Evolutionary conservation across 2,329 filamentous ascomycete genomes (phyloP).

Genomic region (Epichloe festucae): DNA sequence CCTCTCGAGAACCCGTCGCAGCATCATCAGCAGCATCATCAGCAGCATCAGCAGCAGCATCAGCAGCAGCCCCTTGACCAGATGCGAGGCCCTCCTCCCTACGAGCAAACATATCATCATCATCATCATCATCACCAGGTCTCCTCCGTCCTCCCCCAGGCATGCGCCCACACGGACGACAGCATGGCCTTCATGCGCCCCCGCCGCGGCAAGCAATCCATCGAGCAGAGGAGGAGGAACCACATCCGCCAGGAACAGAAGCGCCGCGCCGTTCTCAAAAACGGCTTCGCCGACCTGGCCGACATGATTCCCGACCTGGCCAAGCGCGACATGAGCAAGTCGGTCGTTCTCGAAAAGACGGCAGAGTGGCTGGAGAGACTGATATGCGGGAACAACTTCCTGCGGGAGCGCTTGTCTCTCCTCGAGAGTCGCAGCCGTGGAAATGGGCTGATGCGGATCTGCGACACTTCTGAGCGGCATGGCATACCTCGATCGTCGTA

Average conservation of each 20-base stretch:
- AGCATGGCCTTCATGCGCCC: neutral
- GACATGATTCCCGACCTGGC: neutral
- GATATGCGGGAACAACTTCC: neutral
- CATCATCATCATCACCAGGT: no score
- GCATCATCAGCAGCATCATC: no score
- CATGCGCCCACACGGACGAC: neutral
- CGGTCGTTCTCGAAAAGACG: neutral
- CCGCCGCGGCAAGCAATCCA: neutral
- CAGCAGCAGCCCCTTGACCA: no score
- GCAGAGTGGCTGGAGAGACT: neutral
- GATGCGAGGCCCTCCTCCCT: no score
- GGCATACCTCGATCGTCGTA: no score
- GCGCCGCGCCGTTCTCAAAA: neutral
- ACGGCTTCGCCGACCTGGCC: neutral
- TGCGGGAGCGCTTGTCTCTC: neutral
- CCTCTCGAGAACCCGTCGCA: neutral
- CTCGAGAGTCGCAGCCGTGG: neutral
- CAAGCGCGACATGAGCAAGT: neutral
- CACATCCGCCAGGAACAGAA: slow-evolving; percentile 2
- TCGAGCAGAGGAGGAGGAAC: neutral
- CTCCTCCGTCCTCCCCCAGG: neutral
- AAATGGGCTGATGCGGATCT: no score
- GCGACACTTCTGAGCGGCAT: no score
- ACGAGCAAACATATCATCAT: no score
- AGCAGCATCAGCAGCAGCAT: no score